Conservation (phyloP, 306 rosid genomes). For the Glycine latifolia region DNA sequence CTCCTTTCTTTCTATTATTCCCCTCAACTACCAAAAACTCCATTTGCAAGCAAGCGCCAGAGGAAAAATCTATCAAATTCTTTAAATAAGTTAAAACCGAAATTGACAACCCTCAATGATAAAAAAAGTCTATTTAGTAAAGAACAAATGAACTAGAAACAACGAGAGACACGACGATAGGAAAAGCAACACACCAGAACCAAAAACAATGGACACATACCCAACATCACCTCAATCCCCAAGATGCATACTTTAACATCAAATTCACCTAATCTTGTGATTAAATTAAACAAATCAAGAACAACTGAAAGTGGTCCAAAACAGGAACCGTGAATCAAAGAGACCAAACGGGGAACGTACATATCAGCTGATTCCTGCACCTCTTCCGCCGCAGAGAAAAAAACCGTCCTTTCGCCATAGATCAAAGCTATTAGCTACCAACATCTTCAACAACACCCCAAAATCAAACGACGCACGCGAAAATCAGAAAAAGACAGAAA, state of each 20-base stretch:
- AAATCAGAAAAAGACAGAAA: not conserved
- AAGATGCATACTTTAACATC: not conserved
- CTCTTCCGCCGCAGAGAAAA: conserved; percentile 96
- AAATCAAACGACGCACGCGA: not conserved
- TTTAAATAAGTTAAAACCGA: conserved; percentile 15
- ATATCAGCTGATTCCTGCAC: conserved; percentile 97
- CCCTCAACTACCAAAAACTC: not conserved
- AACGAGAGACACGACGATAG: not conserved
- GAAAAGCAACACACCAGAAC: not conserved
- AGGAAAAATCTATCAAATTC: not conserved
- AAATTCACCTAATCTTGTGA: conserved; percentile 27
- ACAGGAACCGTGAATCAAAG: conserved; percentile 3
- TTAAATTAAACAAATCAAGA: not conserved
- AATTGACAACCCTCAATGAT: not conserved
- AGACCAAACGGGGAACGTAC: conserved; percentile 53
- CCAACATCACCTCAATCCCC: not conserved
- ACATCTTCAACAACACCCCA: conserved; percentile 57
- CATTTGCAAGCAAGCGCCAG: conserved; percentile 24
- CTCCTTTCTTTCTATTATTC: conserved; percentile 12
- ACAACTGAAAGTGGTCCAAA: conserved; percentile 1
- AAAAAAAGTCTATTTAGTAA: not conserved
- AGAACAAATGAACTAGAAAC: not conserved
- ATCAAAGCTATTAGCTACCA: conserved; percentile 91
- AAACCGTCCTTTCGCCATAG: conserved; percentile 92
- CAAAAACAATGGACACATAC: conserved; percentile 6